Evolutionary conservation across 805 yeast genomes (phyloP).

Genomic region (Lachancea mirantina): DNA sequence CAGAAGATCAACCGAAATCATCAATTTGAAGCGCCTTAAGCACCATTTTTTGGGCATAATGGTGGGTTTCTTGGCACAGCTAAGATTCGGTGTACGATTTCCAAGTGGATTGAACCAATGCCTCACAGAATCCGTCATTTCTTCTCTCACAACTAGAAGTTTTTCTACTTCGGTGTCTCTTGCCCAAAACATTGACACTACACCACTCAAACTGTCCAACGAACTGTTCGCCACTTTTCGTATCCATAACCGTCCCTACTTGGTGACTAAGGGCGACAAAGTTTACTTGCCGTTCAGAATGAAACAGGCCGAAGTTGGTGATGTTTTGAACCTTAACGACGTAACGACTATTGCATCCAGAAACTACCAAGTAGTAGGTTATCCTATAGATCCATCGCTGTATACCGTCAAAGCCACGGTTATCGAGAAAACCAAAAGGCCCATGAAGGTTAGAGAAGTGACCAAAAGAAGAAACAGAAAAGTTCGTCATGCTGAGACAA

Average conservation of each 20-base stretch:
- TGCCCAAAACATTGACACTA: slow-evolving; percentile 36
- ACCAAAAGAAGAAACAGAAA: slow-evolving; percentile 79
- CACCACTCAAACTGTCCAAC: slow-evolving; percentile 59
- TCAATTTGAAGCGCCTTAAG: neutral
- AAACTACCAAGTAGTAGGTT: slow-evolving; percentile 59
- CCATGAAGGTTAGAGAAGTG: slow-evolving; percentile 61
- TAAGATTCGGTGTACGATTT: no score
- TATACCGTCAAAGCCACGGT: slow-evolving; percentile 69
- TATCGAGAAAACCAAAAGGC: slow-evolving; percentile 77
- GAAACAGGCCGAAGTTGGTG: slow-evolving; percentile 77
- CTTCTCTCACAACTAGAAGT: neutral
- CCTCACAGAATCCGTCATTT: neutral
- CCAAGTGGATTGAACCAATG: no score
- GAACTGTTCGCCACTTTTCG: slow-evolving; percentile 75
- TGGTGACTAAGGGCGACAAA: slow-evolving; percentile 87
- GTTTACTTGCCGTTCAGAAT: slow-evolving; percentile 72
- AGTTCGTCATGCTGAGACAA: slow-evolving; percentile 54
- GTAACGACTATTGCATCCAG: slow-evolving; percentile 82
- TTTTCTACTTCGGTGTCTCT: slow-evolving; percentile 1
- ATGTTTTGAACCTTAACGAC: slow-evolving; percentile 62
- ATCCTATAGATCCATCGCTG: slow-evolving; percentile 45
- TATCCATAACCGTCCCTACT: slow-evolving; percentile 75
- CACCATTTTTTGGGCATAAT: no score
- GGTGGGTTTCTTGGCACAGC: no score
- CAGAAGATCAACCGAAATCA: no score